Conservation (phyloP, 495 filamentous ascomycete genomes). For the Bryoglossum gracile region DNA sequence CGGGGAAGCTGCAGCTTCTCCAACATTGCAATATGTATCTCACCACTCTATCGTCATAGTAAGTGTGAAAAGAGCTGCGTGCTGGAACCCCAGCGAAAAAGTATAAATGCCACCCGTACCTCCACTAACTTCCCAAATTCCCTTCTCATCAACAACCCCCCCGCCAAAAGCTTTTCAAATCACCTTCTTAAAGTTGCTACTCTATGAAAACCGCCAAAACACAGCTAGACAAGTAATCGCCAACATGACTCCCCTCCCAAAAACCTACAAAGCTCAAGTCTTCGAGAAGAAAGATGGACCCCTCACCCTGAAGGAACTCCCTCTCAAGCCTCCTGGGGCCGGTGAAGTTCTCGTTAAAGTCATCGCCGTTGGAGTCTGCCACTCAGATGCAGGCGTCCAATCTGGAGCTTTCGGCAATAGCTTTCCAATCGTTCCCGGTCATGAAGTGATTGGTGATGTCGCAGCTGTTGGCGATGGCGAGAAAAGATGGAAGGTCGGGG, state of each 20-base stretch:
- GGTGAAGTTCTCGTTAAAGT: constrained; percentile 40
- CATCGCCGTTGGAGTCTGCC: constrained; percentile 47
- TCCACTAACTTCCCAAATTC: too few relatives aligned
- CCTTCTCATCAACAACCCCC: too few relatives aligned
- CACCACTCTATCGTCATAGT: too few relatives aligned
- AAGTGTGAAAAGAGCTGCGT: too few relatives aligned
- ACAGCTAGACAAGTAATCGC: neutral
- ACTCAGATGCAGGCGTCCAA: constrained; percentile 35
- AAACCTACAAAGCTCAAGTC: constrained; percentile 42
- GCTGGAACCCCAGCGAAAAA: too few relatives aligned
- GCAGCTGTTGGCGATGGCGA: constrained; percentile 36
- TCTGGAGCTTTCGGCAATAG: constrained; percentile 32
- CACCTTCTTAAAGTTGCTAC: neutral
- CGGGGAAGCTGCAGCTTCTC: too few relatives aligned
- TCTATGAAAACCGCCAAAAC: constrained; percentile 6
- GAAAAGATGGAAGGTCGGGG: constrained; percentile 37
- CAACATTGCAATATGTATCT: too few relatives aligned
- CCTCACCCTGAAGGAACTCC: constrained; percentile 36
- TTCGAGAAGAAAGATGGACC: constrained; percentile 32
- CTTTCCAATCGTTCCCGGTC: constrained; percentile 46
- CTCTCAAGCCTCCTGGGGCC: constrained; percentile 34
- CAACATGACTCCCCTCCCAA: constrained; percentile 34
- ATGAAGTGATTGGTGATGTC: constrained; percentile 45
- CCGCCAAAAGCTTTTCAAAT: neutral
- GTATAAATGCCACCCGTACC: too few relatives aligned